Evolutionary conservation across 768 basidiomycete species (phyloP).

Genomic region (Lyophyllum atratum): DNA sequence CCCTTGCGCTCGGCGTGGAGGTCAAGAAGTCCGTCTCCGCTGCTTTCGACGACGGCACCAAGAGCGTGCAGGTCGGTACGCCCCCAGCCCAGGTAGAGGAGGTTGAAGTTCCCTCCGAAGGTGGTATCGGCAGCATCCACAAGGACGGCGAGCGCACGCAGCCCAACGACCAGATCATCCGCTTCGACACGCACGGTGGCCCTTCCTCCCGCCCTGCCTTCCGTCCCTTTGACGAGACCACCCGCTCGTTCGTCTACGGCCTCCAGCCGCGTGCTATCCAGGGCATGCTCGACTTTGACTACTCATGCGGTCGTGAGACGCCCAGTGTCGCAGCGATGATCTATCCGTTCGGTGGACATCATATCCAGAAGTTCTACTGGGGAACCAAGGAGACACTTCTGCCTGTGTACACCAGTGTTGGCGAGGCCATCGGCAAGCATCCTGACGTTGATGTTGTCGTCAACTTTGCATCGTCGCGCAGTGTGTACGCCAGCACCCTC

Average conservation of each 20-base stretch:
- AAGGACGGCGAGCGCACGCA: conserved; percentile 81
- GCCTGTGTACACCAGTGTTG: conserved; percentile 92
- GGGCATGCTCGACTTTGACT: conserved; percentile 97
- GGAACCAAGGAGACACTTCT: conserved; percentile 98
- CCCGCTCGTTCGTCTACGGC: conserved; percentile 98
- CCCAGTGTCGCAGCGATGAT: conserved; percentile 99
- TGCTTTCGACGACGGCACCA: conserved; percentile 29
- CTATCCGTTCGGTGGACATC: conserved; percentile 99
- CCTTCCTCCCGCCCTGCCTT: conserved; percentile 67
- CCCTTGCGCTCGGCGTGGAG: conserved; percentile 92
- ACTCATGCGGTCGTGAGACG: conserved; percentile 88
- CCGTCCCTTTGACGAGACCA: conserved; percentile 89
- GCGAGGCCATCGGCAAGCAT: conserved; percentile 92
- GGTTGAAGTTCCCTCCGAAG: conserved; percentile 39
- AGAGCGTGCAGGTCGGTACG: conserved; percentile 39
- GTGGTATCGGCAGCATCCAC: conserved; percentile 70
- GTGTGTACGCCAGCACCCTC: conserved; percentile 92
- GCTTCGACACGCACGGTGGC: conserved; percentile 62
- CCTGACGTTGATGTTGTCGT: conserved; percentile 96
- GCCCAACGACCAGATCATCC: conserved; percentile 86
- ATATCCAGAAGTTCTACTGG: conserved; percentile 99
- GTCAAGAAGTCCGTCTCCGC: conserved; percentile 39
- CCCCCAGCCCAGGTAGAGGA: conserved; percentile 39
- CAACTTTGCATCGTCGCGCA: conserved; percentile 95
- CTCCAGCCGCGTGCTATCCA: conserved; percentile 99